Evolutionary conservation across 2,329 filamentous ascomycete genomes (phyloP).

Genomic region (Fusarium mexicanum): DNA sequence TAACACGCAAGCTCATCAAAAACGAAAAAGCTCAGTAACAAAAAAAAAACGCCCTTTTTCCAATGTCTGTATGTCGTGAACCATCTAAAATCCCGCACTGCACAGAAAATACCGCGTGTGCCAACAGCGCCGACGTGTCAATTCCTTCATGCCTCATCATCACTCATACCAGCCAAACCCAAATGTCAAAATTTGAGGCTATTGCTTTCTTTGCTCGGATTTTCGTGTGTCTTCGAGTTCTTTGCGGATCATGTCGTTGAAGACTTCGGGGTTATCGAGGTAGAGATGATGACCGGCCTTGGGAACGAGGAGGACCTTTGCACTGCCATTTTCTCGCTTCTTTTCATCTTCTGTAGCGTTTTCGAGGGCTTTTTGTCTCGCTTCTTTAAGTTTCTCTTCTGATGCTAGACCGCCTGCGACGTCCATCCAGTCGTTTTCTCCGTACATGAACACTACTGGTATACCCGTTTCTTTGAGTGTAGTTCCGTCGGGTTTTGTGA

Average conservation of each 20-base stretch:
- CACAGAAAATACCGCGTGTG: slow-evolving; percentile 14
- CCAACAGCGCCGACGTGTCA: slow-evolving; percentile 32
- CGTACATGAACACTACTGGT: slow-evolving; percentile 93
- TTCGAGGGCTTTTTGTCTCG: slow-evolving; percentile 67
- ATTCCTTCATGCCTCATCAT: background rate
- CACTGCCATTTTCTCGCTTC: slow-evolving; percentile 77
- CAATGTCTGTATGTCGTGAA: slow-evolving; percentile 23
- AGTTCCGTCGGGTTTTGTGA: slow-evolving; percentile 46
- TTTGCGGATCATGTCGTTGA: slow-evolving; percentile 62
- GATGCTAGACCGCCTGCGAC: slow-evolving; percentile 84
- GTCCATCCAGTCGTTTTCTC: slow-evolving; percentile 99
- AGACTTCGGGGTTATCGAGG: slow-evolving; percentile 67
- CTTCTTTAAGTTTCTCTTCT: slow-evolving; percentile 79
- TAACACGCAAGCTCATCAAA: slow-evolving; percentile 2
- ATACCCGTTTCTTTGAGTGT: slow-evolving; percentile 68
- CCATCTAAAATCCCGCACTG: slow-evolving; percentile 20
- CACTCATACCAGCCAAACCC: background rate
- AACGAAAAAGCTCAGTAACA: background rate
- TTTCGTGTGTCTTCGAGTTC: slow-evolving; percentile 63
- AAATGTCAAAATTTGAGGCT: background rate
- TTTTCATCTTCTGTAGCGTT: slow-evolving; percentile 74
- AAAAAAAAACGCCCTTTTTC: slow-evolving; percentile 35
- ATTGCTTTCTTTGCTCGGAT: slow-evolving; percentile 43
- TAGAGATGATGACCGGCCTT: slow-evolving; percentile 70
- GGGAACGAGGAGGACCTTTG: slow-evolving; percentile 81